Conservation (phyloP, 1,139 yeast genomes). For the Diutina ranongensis region DNA sequence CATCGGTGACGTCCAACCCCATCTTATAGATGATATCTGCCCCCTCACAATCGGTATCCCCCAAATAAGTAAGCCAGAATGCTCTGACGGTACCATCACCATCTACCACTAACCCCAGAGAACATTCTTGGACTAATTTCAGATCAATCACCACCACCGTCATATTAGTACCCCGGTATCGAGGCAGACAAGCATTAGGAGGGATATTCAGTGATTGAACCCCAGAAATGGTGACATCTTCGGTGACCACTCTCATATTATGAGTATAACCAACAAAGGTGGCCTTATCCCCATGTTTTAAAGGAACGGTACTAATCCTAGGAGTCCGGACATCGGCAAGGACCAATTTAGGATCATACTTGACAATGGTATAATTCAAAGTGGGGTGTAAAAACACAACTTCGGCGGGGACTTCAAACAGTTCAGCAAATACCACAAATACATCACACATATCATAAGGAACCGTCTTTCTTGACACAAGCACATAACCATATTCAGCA, state of each 20-base stretch:
- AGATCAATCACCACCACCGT: constrained; percentile 73
- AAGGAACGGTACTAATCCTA: constrained; percentile 40
- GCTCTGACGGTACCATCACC: constrained; percentile 34
- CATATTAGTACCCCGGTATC: constrained; percentile 77
- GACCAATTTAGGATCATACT: constrained; percentile 59
- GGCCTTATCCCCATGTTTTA: constrained; percentile 66
- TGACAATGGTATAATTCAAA: constrained; percentile 72
- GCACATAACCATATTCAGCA: constrained; percentile 48
- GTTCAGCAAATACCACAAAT: constrained; percentile 72
- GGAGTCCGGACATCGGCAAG: constrained; percentile 43
- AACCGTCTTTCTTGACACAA: constrained; percentile 64
- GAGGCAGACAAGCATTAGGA: constrained; percentile 54
- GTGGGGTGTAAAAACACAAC: constrained; percentile 83
- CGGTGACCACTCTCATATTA: constrained; percentile 57
- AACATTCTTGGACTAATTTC: constrained; percentile 61
- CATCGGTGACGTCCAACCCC: constrained; percentile 71
- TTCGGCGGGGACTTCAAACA: constrained; percentile 68
- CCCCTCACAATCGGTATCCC: constrained; percentile 40
- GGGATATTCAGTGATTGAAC: constrained; percentile 68
- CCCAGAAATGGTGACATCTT: constrained; percentile 60
- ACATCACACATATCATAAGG: constrained; percentile 84
- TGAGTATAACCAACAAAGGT: constrained; percentile 72
- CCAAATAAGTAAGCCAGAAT: constrained; percentile 73
- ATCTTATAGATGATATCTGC: constrained; percentile 48
- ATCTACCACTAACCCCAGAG: constrained; percentile 59